These are phyloP conservation scores for Euphorbia pulcherrima DNA, from an alignment of 345 rosid species.

Conservation along the genomic window DNA sequence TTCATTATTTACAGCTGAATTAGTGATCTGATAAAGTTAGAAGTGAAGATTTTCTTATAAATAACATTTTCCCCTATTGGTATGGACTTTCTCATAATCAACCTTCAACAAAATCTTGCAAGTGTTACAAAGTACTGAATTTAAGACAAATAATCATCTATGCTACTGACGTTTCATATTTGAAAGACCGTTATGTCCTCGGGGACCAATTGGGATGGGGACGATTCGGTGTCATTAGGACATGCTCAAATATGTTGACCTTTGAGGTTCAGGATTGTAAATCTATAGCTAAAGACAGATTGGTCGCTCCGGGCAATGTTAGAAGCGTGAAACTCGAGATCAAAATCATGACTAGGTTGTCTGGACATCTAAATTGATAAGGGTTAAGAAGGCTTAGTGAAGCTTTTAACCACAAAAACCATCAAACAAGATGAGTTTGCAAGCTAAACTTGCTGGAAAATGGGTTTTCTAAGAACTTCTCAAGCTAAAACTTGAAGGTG, in stretches of 20 bases:
- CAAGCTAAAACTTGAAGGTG: no score
- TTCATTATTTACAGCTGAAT: slow-evolving; percentile 11
- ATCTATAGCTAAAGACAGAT: slow-evolving; percentile 57
- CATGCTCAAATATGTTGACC: slow-evolving; percentile 53
- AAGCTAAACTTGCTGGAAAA: no score
- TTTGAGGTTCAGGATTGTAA: slow-evolving; percentile 60
- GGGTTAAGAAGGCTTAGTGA: no score
- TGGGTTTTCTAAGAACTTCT: no score
- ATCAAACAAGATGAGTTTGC: no score
- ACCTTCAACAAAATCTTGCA: slow-evolving; percentile 32
- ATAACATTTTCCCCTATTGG: slow-evolving; percentile 27
- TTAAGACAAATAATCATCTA: slow-evolving; percentile 49
- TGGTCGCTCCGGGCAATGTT: slow-evolving; percentile 43
- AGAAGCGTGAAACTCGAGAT: slow-evolving; percentile 54
- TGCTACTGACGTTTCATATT: slow-evolving; percentile 47
- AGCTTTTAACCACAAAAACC: no score
- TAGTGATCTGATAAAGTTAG: slow-evolving; percentile 17
- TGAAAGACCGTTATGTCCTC: slow-evolving; percentile 57
- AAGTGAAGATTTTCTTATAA: slow-evolving; percentile 2
- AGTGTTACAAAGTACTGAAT: slow-evolving; percentile 44
- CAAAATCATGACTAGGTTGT: slow-evolving; percentile 54
- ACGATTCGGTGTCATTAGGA: slow-evolving; percentile 70
- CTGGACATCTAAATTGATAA: slow-evolving; percentile 57
- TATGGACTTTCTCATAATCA: slow-evolving; percentile 42
- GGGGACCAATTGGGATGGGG: slow-evolving; percentile 81